Percentiles rank a stretch among this genome's conserved stretches.
Evolutionary conservation across 345 rosid species (phyloP).

Genomic region (Populus davidiana): DNA sequence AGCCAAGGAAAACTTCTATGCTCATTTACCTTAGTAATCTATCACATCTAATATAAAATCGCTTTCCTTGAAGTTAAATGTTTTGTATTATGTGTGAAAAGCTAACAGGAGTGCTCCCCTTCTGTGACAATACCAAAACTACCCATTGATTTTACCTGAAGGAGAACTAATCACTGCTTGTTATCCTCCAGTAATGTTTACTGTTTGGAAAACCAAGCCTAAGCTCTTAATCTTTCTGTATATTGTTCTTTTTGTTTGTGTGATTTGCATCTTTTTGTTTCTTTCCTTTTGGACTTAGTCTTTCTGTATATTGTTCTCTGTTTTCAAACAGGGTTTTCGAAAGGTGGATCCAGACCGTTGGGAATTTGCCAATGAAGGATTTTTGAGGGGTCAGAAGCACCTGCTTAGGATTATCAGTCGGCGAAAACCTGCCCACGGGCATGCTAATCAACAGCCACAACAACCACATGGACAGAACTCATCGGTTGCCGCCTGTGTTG

Average conservation of each 20-base stretch:
- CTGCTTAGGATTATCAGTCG: conserved; percentile 68
- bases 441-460: conserved; percentile 56
- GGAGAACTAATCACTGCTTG: background rate
- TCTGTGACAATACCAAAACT: background rate
- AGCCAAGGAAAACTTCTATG: background rate
- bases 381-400: conserved; percentile 90
- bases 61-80: background rate
- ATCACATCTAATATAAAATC: background rate
- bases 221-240: background rate
- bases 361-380: conserved; percentile 96
- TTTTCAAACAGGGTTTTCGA: conserved; percentile 72
- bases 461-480: conserved; percentile 65
- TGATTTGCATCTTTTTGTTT: background rate
- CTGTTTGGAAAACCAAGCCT: background rate
- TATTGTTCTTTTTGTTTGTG: too few relatives aligned
- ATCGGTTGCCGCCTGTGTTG: conserved; percentile 85
- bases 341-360: conserved; percentile 98
- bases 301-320: background rate
- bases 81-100: background rate
- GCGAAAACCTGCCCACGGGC: conserved; percentile 82
- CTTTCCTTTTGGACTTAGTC: background rate
- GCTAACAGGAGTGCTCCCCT: background rate
- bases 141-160: background rate
- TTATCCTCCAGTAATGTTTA: background rate
- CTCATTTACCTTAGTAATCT: background rate